Conservation (phyloP, 352 stramenopile genomes). For the Globisporangium irregulare region DNA sequence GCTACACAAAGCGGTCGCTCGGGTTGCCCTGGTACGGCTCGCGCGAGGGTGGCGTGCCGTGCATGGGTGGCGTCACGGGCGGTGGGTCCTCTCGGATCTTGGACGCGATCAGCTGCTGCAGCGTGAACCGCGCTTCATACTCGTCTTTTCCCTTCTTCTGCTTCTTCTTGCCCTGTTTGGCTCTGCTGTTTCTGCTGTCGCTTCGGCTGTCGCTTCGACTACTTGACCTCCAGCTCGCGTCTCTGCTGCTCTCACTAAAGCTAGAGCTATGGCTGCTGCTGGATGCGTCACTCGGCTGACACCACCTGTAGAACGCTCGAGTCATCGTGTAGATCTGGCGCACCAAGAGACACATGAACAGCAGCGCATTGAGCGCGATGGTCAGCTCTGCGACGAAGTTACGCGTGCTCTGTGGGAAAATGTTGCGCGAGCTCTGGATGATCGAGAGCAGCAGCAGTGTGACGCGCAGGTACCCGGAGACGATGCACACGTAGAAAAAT, state of each 20-base stretch:
- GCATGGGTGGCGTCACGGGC: conserved; percentile 4
- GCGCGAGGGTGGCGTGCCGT: conserved; percentile 5
- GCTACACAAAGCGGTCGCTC: conserved; percentile 14
- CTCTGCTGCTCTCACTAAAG: background rate
- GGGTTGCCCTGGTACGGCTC: conserved; percentile 10
- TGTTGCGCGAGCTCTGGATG: conserved; percentile 28
- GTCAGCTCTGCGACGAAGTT: conserved; percentile 40
- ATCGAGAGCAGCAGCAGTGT: conserved; percentile 43
- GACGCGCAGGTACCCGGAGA: conserved; percentile 41
- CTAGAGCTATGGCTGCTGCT: background rate
- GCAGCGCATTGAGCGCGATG: conserved; percentile 38
- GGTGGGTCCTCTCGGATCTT: conserved; percentile 18
- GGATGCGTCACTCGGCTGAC: background rate
- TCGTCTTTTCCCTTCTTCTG: background rate
- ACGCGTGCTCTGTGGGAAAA: conserved; percentile 38
- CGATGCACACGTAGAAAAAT: conserved; percentile 36
- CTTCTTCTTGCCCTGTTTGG: background rate
- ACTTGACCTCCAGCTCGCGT: conserved; percentile 2
- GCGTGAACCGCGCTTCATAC: conserved; percentile 12
- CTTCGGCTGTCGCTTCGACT: conserved; percentile 1
- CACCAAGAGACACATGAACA: conserved; percentile 39
- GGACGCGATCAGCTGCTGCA: conserved; percentile 17
- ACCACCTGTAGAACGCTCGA: conserved; percentile 21
- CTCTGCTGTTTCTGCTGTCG: background rate
- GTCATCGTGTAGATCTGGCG: conserved; percentile 36